Evolutionary conservation across 1,139 yeast genomes (phyloP).

Genomic region (Taphrina wiesneri): DNA sequence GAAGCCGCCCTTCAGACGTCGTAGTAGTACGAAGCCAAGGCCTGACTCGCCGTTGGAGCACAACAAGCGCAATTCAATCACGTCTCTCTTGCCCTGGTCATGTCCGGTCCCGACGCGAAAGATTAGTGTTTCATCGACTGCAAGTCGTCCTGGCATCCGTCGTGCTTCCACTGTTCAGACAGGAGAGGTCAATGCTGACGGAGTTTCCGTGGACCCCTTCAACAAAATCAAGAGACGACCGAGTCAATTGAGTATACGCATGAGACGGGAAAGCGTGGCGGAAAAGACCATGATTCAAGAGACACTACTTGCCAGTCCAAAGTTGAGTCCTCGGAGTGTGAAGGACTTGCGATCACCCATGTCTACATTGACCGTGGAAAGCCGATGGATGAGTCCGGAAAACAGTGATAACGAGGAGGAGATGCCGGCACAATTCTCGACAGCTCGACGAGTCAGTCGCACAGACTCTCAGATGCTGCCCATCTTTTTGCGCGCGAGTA

Average conservation of each 20-base stretch:
- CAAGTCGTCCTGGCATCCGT: neutral
- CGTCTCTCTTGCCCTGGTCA: slow-evolving; percentile 5
- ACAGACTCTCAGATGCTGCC: neutral
- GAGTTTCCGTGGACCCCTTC: neutral
- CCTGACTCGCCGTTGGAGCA: slow-evolving; percentile 12
- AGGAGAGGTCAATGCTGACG: neutral
- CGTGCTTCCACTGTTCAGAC: neutral
- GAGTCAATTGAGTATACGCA: slow-evolving; percentile 21
- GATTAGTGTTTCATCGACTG: slow-evolving; percentile 6
- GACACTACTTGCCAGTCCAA: neutral
- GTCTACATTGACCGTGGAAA: neutral
- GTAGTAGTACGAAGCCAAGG: neutral
- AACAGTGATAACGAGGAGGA: neutral
- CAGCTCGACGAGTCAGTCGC: slow-evolving; percentile 10
- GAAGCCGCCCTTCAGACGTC: slow-evolving; percentile 6
- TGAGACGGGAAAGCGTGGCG: slow-evolving; percentile 31
- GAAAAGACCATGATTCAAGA: slow-evolving; percentile 14
- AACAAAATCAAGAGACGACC: slow-evolving; percentile 6
- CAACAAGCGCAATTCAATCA: neutral
- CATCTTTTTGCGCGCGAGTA: slow-evolving; percentile 9
- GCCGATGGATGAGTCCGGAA: slow-evolving; percentile 5
- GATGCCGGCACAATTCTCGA: neutral
- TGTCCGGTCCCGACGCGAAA: slow-evolving; percentile 12
- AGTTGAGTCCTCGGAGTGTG: neutral
- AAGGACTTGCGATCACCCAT: neutral